Base-by-base conservation (phyloP, 2,329 filamentous ascomycete species). In the Thelonectria rubi region DNA sequence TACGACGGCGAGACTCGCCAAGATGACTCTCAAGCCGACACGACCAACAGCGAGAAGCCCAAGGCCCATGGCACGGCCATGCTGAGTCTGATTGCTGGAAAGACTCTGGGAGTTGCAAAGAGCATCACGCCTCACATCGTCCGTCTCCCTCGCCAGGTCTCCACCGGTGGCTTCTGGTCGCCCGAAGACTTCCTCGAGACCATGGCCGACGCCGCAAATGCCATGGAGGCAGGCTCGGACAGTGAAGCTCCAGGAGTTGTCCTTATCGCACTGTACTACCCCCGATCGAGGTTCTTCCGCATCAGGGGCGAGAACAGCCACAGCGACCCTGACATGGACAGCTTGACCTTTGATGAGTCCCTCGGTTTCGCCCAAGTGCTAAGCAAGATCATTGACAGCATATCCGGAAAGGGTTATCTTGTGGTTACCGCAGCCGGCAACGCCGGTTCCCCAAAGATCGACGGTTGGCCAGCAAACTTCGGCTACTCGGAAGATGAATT, bases 151-250 rank as follows among this genome's bases (percentile, higher is more conserved):
- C 53, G 53, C 12, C 24, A 24, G 14, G 14, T 10, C 5, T 11
- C 8, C 18, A 1, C 17, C 7, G 24, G 18, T 8, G 30, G 43
- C 3, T 42, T 39, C n/a, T 39, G 46, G 46, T 32, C 43, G 5
- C 18, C 26, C 10, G 53, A 56, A 7, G 43, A 56, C 10, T 56
- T 26, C 12, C 24, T 56, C 20, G 54, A 56, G 9, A 56, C 54
- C 3, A 17, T 56, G 15, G 32, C 53, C 5, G 32, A 15, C 18
- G 43, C 20, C 11, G n/a, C 18, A 12, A 24, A 30, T 26, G 43
- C 14, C n/a, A n/a, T 56, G 9, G 26, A 30, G 26, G 26, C 26
- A 9, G 5, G 26, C 26, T 9, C 26, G 4, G 26, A 30, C 26
- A 9, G 26, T 9, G 26, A 30, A 30, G 26, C 26, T 9, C 26